These are phyloP conservation scores for Botrytis pseudocinerea DNA, from an alignment of 2,329 filamentous ascomycete species.

Conservation along the genomic window DNA sequence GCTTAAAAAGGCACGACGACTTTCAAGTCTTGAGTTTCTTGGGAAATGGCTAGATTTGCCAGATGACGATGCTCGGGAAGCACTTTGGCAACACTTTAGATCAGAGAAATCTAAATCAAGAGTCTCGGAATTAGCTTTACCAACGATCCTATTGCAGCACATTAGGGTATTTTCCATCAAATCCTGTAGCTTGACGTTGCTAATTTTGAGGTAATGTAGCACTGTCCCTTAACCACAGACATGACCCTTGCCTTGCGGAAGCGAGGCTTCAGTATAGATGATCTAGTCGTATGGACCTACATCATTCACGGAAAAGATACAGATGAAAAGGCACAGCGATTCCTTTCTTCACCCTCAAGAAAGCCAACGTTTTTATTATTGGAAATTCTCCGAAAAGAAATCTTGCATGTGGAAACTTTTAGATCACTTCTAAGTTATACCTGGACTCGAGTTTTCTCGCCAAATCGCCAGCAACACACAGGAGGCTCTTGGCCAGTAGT, in stretches of 20 bases:
- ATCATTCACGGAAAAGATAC: slow-evolving; percentile 31
- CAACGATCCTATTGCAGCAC: slow-evolving; percentile 27
- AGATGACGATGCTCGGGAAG: slow-evolving; percentile 2
- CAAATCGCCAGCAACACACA: neutral
- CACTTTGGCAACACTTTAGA: slow-evolving; percentile 26
- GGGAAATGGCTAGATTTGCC: slow-evolving; percentile 29
- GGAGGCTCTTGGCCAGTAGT: neutral
- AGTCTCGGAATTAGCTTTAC: slow-evolving; percentile 21
- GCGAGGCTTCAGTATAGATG: slow-evolving; percentile 28
- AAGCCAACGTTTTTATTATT: slow-evolving; percentile 37
- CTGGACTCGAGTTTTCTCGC: slow-evolving; percentile 23
- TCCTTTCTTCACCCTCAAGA: slow-evolving; percentile 26
- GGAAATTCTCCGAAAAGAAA: slow-evolving; percentile 33
- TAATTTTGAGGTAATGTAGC: slow-evolving; percentile 13
- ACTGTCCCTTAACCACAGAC: neutral
- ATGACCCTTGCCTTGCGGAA: slow-evolving; percentile 3
- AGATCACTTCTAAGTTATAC: slow-evolving; percentile 26
- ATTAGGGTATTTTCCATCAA: slow-evolving; percentile 21
- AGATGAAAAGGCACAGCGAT: slow-evolving; percentile 33
- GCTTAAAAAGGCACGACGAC: slow-evolving; percentile 2
- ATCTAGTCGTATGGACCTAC: slow-evolving; percentile 38
- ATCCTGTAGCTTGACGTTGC: neutral
- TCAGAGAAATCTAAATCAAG: neutral
- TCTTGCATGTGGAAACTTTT: slow-evolving; percentile 29
- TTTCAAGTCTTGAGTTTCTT: slow-evolving; percentile 22